phyloP scores from a whole-genome alignment of 495 filamentous ascomycete genomes.

The Tuber borchii region DNA sequence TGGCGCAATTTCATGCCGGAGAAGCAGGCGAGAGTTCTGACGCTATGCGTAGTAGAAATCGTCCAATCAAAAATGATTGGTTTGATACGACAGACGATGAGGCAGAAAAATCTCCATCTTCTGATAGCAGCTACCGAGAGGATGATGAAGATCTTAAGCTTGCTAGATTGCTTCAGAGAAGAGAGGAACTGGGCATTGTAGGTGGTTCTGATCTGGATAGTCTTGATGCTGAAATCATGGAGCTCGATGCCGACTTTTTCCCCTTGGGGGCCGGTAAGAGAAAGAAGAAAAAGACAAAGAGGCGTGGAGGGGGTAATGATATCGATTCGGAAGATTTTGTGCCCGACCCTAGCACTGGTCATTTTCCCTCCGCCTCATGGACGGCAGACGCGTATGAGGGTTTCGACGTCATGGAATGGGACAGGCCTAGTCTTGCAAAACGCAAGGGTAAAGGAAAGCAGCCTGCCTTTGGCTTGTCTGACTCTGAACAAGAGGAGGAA shows the following conservation, averaged over 20 bases:
- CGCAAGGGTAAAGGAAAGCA: conserved; percentile 50
- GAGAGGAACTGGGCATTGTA: conserved; percentile 59
- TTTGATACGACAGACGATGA: conserved; percentile 30
- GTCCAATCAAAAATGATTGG: conserved; percentile 42
- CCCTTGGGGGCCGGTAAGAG: conserved; percentile 13
- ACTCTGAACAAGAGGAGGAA: conserved; percentile 63
- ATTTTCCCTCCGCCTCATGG: conserved; percentile 55
- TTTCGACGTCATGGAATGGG: conserved; percentile 78
- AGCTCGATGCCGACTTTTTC: conserved; percentile 47
- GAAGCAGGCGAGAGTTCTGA: conserved; percentile 6
- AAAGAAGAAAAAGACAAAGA: conserved; percentile 32
- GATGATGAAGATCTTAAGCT: conserved; percentile 53
- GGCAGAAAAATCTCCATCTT: conserved; percentile 5
- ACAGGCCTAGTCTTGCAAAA: conserved; percentile 49
- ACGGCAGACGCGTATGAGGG: conserved; percentile 70
- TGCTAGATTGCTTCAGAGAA: conserved; percentile 56
- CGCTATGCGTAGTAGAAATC: conserved; percentile 41
- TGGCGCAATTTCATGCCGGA: conserved; percentile 25
- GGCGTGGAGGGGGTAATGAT: background rate
- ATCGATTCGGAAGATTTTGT: conserved; percentile 17
- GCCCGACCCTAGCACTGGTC: conserved; percentile 28
- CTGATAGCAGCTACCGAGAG: conserved; percentile 22
- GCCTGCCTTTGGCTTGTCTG: conserved; percentile 54
- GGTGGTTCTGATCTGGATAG: conserved; percentile 36
- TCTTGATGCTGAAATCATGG: conserved; percentile 50